Evolutionary conservation across 2,329 filamentous ascomycete genomes (phyloP).

Genomic region (Colletotrichum tabaci): DNA sequence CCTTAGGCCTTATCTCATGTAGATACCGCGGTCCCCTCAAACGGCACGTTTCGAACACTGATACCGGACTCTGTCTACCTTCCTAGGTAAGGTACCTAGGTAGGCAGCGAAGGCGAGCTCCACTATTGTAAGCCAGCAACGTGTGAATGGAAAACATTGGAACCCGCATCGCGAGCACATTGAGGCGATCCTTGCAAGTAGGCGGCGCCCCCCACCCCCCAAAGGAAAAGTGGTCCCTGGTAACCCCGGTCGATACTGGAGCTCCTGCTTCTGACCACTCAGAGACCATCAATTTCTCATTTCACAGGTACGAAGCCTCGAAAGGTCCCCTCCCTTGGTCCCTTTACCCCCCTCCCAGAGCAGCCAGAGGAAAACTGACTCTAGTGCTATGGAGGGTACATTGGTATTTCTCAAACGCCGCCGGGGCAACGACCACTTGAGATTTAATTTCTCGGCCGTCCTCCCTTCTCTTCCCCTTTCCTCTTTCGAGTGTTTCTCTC

Average conservation of each 20-base stretch:
- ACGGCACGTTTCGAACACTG: slow-evolving; percentile 28
- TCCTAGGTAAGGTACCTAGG: background rate
- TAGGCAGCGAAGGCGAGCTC: background rate
- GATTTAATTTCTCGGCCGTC: slow-evolving; percentile 18
- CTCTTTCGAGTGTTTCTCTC: background rate
- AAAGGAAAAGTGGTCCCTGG: slow-evolving; percentile 23
- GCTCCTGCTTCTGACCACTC: slow-evolving; percentile 35
- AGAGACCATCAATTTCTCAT: slow-evolving; percentile 39
- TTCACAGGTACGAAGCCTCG: slow-evolving; percentile 9
- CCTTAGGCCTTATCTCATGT: slow-evolving; percentile 10
- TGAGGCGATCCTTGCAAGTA: slow-evolving; percentile 22
- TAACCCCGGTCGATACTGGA: slow-evolving; percentile 27
- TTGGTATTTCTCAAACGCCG: slow-evolving; percentile 38
- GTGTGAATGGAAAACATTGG: slow-evolving; percentile 22
- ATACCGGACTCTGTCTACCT: background rate
- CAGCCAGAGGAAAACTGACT: slow-evolving; percentile 16
- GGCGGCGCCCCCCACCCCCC: slow-evolving; percentile 8
- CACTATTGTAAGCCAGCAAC: slow-evolving; percentile 4
- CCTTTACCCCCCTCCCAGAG: slow-evolving; percentile 14
- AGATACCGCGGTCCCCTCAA: slow-evolving; percentile 11
- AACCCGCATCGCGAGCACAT: slow-evolving; percentile 20
- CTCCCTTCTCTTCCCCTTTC: slow-evolving; percentile 9
- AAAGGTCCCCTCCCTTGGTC: slow-evolving; percentile 9
- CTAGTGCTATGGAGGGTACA: slow-evolving; percentile 20
- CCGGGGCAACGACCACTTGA: slow-evolving; percentile 33